A percentile compares a stretch with the other conserved stretches of the same genome.
These are phyloP conservation scores for Coprinopsis sp. DNA, from an alignment of 768 basidiomycete genomes.

Conservation along the genomic window DNA sequence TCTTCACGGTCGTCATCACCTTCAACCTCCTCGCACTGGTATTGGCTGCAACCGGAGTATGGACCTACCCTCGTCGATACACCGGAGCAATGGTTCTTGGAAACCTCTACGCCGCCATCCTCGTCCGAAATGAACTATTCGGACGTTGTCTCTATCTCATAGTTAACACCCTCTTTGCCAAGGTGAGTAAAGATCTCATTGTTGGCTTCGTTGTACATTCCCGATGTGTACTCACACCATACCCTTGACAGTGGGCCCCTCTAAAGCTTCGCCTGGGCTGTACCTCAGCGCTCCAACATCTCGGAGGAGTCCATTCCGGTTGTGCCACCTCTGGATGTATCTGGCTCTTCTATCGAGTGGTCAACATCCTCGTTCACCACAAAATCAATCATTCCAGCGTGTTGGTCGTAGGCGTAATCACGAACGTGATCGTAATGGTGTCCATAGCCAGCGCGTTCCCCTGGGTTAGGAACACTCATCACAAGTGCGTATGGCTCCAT, in stretches of 20 bases:
- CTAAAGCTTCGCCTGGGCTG: conserved; percentile 59
- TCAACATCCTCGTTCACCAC: conserved; percentile 48
- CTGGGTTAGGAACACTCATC: conserved; percentile 76
- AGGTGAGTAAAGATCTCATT: conserved; percentile 37
- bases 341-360: conserved; percentile 66
- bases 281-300: conserved; percentile 71
- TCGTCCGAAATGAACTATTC: conserved; percentile 80
- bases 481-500: conserved; percentile 51
- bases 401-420: conserved; percentile 57
- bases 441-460: conserved; percentile 68
- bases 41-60: conserved; percentile 58
- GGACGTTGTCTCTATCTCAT: conserved; percentile 69
- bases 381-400: conserved; percentile 49
- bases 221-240: conserved; percentile 5
- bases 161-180: conserved; percentile 74
- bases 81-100: conserved; percentile 71
- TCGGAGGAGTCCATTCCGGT: conserved; percentile 83
- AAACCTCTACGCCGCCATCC: conserved; percentile 66
- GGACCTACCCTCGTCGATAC: conserved; percentile 62
- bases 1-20: conserved; percentile 58
- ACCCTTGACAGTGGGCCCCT: conserved; percentile 36
- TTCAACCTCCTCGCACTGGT: conserved; percentile 58
- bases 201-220: not conserved
- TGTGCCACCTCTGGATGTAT: conserved; percentile 71
- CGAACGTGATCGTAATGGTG: conserved; percentile 52